phyloP scores from a whole-genome alignment of 805 yeast species.

The Candida odintsovae region DNA sequence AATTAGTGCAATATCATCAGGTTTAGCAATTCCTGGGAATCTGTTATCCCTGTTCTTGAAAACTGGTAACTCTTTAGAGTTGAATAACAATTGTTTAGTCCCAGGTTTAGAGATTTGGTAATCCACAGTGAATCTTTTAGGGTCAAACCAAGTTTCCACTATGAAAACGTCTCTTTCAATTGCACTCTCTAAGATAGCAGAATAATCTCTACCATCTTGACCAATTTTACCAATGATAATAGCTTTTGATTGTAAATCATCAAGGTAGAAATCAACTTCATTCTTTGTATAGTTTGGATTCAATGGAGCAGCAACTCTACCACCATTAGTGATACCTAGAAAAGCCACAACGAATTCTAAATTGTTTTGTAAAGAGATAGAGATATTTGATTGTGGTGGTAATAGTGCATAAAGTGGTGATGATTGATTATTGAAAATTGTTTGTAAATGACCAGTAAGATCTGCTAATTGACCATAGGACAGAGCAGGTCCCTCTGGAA shows the following conservation, averaged over 20 bases:
- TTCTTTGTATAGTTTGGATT: slow-evolving; percentile 55
- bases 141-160: slow-evolving; percentile 47
- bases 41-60: slow-evolving; percentile 24
- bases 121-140: slow-evolving; percentile 36
- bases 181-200: slow-evolving; percentile 48
- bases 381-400: slow-evolving; percentile 40
- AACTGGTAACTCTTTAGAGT: slow-evolving; percentile 24
- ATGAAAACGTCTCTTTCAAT: slow-evolving; percentile 39
- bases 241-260: slow-evolving; percentile 52
- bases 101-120: slow-evolving; percentile 26
- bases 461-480: slow-evolving; percentile 39
- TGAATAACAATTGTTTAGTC: slow-evolving; percentile 23
- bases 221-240: slow-evolving; percentile 51
- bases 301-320: slow-evolving; percentile 62
- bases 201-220: slow-evolving; percentile 27
- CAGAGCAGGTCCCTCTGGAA: slow-evolving; percentile 42
- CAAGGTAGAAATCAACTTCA: slow-evolving; percentile 61
- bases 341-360: slow-evolving; percentile 54
- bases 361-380: slow-evolving; percentile 56
- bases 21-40: slow-evolving; percentile 39
- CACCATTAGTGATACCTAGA: slow-evolving; percentile 49
- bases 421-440: slow-evolving; percentile 34
- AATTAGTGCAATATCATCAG: slow-evolving; percentile 55
- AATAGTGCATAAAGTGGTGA: slow-evolving; percentile 36
- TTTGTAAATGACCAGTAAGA: slow-evolving; percentile 43